Conservation (phyloP, 768 basidiomycete species). For the Asterophora lycoperdoides region DNA sequence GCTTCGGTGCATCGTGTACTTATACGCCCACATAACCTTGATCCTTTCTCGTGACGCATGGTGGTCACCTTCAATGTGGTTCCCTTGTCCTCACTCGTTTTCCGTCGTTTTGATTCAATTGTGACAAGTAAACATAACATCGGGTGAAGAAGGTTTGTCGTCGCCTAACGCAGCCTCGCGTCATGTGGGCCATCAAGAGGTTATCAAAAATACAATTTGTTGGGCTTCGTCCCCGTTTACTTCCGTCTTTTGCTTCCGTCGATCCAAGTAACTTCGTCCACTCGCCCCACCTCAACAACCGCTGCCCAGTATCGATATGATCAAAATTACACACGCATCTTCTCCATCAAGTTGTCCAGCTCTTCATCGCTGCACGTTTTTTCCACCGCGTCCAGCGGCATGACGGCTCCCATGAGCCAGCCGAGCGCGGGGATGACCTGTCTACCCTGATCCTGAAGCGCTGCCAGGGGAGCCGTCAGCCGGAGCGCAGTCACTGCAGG, state of each 20-base stretch:
- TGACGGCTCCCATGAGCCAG: slow-evolving; percentile 41
- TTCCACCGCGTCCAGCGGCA: slow-evolving; percentile 37
- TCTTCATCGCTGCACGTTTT: slow-evolving; percentile 25
- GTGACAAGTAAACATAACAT: too few relatives aligned
- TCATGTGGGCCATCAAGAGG: slow-evolving; percentile 10
- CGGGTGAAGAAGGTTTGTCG: too few relatives aligned
- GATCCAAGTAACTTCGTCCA: slow-evolving; percentile 6
- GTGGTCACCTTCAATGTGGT: too few relatives aligned
- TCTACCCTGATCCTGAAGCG: slow-evolving; percentile 26
- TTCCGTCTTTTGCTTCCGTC: slow-evolving; percentile 35
- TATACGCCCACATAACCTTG: too few relatives aligned
- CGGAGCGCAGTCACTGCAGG: neutral
- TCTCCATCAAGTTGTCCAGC: slow-evolving; percentile 31
- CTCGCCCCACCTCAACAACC: neutral
- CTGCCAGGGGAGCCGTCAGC: slow-evolving; percentile 23
- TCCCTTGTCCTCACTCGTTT: too few relatives aligned
- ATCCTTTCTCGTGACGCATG: too few relatives aligned
- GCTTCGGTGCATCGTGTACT: neutral
- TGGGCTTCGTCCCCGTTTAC: slow-evolving; percentile 26
- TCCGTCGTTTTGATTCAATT: too few relatives aligned
- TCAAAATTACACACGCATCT: slow-evolving; percentile 21
- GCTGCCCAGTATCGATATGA: neutral
- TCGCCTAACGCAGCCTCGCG: slow-evolving; percentile 2
- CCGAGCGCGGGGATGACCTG: slow-evolving; percentile 29
- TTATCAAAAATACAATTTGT: slow-evolving; percentile 13